A percentile compares a stretch with the other conserved stretches of the same genome.
Conservation (phyloP, 306 rosid species). For the Vigna radiata region DNA sequence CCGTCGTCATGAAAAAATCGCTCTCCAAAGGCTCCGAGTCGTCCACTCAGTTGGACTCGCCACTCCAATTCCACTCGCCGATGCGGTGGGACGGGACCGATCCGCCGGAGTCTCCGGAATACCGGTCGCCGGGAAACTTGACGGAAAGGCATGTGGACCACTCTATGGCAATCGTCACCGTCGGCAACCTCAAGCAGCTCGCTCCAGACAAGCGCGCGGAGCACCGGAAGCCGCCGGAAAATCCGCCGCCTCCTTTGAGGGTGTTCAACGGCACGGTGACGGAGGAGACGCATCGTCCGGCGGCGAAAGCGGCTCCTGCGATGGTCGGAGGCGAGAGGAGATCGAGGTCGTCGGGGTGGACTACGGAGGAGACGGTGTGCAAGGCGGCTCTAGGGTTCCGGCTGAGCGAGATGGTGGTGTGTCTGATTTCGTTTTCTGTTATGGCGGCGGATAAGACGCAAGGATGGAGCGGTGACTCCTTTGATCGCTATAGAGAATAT, state of each 20-base stretch:
- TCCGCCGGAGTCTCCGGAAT: constrained; percentile 60
- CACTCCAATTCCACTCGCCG: constrained; percentile 66
- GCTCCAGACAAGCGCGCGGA: constrained; percentile 43
- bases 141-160: constrained; percentile 57
- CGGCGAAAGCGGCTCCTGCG: constrained; percentile 54
- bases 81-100: constrained; percentile 63
- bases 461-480: constrained; percentile 99
- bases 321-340: constrained; percentile 47
- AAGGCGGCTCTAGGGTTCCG: constrained; percentile 86
- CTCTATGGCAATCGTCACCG: constrained; percentile 60
- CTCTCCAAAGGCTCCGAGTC: constrained; percentile 62
- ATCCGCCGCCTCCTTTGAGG: constrained; percentile 10
- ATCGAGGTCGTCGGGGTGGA: constrained; percentile 42
- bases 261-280: constrained; percentile 43
- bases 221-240: constrained; percentile 50
- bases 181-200: constrained; percentile 51
- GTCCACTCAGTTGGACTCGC: constrained; percentile 60
- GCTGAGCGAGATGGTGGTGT: constrained; percentile 69
- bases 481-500: constrained; percentile 93
- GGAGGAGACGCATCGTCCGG: constrained; percentile 57
- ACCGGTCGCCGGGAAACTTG: constrained; percentile 56
- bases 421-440: constrained; percentile 85
- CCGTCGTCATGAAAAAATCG: constrained; percentile 65
- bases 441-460: constrained; percentile 94
- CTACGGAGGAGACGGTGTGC: constrained; percentile 52